A percentile compares a stretch with the other conserved stretches of the same genome.
These are phyloP conservation scores for Exidia glandulosa DNA, from an alignment of 768 basidiomycete species.

Conservation along the genomic window DNA sequence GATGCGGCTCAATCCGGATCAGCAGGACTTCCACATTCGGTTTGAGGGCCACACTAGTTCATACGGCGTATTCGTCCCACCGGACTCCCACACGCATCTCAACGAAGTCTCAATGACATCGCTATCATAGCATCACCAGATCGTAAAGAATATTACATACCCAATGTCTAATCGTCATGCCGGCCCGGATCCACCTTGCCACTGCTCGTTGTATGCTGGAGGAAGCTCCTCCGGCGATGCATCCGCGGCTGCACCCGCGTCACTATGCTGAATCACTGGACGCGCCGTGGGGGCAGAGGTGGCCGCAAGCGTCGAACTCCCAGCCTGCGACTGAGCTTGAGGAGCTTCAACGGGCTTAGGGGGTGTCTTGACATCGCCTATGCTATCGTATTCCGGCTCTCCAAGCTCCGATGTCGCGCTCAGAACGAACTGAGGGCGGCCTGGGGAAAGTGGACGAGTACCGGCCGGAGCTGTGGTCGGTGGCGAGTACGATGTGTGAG, in stretches of 20 bases:
- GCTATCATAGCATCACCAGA: too few species aligned
- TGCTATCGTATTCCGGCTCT: neutral
- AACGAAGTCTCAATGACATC: too few species aligned
- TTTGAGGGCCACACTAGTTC: too few species aligned
- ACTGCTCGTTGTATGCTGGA: neutral
- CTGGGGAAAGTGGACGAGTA: neutral
- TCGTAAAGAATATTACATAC: too few species aligned
- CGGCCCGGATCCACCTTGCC: neutral
- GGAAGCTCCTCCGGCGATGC: neutral
- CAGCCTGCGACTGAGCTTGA: neutral
- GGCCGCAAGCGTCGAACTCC: neutral
- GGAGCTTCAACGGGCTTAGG: neutral
- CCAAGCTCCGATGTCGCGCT: neutral
- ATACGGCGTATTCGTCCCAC: too few species aligned
- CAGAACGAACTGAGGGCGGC: neutral
- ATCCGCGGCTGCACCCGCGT: neutral
- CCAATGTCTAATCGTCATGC: neutral
- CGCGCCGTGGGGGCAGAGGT: neutral
- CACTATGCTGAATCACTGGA: neutral
- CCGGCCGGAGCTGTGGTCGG: neutral
- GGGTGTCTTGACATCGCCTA: neutral
- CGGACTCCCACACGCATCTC: too few species aligned
- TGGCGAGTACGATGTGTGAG: neutral
- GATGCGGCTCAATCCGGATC: too few species aligned
- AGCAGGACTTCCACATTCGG: too few species aligned